Evolutionary conservation across 2,329 filamentous ascomycete species (phyloP).

Genomic region (Cercospora canescens): DNA sequence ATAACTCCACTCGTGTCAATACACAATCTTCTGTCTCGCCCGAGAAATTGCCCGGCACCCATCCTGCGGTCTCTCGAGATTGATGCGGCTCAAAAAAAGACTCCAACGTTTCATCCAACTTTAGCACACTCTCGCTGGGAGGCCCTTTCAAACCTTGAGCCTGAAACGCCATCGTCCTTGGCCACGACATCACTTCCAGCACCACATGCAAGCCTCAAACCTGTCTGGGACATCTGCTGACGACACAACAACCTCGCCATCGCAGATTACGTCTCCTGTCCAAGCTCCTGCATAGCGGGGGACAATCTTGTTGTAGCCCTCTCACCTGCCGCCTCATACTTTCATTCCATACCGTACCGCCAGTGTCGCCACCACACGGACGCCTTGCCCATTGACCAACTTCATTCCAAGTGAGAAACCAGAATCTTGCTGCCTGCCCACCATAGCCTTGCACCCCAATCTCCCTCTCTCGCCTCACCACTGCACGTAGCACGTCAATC

Average conservation of each 20-base stretch:
- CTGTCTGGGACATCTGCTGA: constrained; percentile 5
- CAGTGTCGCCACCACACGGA: background rate
- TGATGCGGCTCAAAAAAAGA: background rate
- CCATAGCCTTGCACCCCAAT: background rate
- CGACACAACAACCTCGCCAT: constrained; percentile 2
- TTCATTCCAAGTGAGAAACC: background rate
- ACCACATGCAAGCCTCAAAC: constrained; percentile 1
- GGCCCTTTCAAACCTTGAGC: constrained; percentile 1
- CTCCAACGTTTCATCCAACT: constrained; percentile 2
- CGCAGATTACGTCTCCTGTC: constrained; percentile 5
- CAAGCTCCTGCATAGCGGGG: background rate
- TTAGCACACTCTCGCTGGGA: background rate
- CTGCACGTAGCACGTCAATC: background rate
- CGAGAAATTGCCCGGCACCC: background rate
- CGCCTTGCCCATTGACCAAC: background rate
- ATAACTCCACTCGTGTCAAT: background rate
- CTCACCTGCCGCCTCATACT: background rate
- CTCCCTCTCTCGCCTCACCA: background rate
- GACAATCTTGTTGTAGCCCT: background rate
- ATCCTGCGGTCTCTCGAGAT: background rate
- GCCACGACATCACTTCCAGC: background rate
- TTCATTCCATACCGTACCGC: background rate
- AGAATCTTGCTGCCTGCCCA: background rate
- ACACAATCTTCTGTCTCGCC: background rate
- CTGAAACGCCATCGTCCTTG: constrained; percentile 6